Evolutionary conservation across 2,329 filamentous ascomycete genomes (phyloP), one percentile per base, ranked within the genome.

Genomic region (Helicocarpus griseus): DNA sequence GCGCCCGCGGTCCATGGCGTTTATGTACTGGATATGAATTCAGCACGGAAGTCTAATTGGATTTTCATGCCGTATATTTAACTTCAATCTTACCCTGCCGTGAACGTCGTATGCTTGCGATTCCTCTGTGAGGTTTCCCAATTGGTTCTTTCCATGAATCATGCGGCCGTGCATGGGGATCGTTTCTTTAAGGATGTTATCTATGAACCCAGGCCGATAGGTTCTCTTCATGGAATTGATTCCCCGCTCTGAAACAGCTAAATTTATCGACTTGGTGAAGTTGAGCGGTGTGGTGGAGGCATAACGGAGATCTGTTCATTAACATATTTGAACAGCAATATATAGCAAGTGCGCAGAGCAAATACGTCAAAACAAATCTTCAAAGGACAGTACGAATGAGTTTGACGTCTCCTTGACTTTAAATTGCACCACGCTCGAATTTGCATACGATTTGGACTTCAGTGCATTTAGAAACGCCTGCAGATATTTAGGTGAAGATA

Each of bases 191-290:
- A 95, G 77, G 29, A 97, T 81, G 59, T 82, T 77, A 11, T 90
- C 77, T 29, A 95, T 73, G 33, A 97, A 77, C 2, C 76, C 77
- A 2, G 80, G 71, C 29, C 83, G 78, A 24, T 81, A 80, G 1
- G 87, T 81, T 60, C 86, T 75, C 49, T 80, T 79, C 70, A 98
- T 84, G 21, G 91, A 87, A 67, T 93, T 87, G 66, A 97, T 90
- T 29, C 93, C 93, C 53, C 93, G 83, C 66, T 97, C 90, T 0
- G 93, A 97, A 0, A 98, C 76, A 21, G 93, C 91, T 51, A 98
- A 73, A 65, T 98, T 98, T 74, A 98, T 98, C n/a, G 93, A 97
- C 68, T 89, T 95, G 54, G 90, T 95, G 65, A 96, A 96, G 69
- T 96, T 96, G 55, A 97, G 77, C 2, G 91, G 90, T 28, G 83